phyloP scores from a whole-genome alignment of 768 basidiomycete species.

The Artomyces pyxidatus region DNA sequence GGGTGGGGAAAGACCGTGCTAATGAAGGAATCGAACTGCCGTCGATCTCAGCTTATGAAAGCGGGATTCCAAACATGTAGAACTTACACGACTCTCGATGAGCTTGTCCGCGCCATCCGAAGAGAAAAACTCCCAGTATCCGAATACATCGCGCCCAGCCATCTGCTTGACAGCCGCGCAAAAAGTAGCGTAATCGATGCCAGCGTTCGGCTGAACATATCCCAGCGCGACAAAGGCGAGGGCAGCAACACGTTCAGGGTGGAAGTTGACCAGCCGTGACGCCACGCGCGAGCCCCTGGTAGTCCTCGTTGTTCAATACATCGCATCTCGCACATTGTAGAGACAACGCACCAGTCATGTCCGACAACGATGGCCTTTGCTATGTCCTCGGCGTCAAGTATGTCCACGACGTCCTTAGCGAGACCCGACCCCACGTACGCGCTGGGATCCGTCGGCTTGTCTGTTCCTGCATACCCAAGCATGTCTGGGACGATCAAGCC shows the following conservation, averaged over 20 bases:
- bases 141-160: conserved; percentile 29
- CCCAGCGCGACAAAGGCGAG: conserved; percentile 30
- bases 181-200: conserved; percentile 21
- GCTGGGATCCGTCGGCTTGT: conserved; percentile 28
- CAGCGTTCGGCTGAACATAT: conserved; percentile 23
- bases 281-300: conserved; percentile 28
- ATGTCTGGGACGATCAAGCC: conserved; percentile 40
- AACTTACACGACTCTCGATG: conserved; percentile 29
- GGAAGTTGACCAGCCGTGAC: conserved; percentile 30
- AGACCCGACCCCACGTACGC: conserved; percentile 21
- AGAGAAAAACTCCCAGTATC: conserved; percentile 35
- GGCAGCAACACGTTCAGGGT: conserved; percentile 33
- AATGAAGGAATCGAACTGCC: conserved; percentile 28
- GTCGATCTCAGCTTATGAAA: too few relatives aligned
- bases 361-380: conserved; percentile 24
- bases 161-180: conserved; percentile 20
- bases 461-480: conserved; percentile 38
- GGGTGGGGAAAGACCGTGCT: conserved; percentile 24
- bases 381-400: conserved; percentile 24
- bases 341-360: conserved; percentile 26
- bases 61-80: neutral
- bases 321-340: neutral
- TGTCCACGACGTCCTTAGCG: conserved; percentile 25
- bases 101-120: conserved; percentile 23
- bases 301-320: neutral